phyloP scores from a whole-genome alignment of 2,329 filamentous ascomycete genomes.

The Monosporascus sp. region DNA sequence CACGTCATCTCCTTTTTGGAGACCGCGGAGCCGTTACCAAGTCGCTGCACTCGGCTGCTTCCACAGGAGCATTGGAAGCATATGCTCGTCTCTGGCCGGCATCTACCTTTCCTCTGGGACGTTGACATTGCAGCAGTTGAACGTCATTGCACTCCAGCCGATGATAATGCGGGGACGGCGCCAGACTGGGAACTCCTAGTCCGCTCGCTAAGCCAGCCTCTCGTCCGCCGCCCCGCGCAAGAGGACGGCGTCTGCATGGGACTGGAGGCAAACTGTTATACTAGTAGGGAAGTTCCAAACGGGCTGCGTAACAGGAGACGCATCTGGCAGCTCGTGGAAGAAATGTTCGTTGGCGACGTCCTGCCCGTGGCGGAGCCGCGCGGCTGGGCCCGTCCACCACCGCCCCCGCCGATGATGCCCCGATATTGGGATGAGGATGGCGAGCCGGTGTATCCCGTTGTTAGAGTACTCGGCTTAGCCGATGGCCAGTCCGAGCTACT shows the following conservation, averaged over 20 bases:
- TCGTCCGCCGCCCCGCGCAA: constrained; percentile 6
- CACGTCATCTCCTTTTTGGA: constrained; percentile 1
- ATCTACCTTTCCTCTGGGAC: constrained; percentile 12
- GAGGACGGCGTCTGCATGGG: constrained; percentile 3
- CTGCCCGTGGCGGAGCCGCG: constrained; percentile 4
- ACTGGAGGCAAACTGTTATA: neutral
- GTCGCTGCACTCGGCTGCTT: constrained; percentile 9
- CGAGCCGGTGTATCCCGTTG: constrained; percentile 6
- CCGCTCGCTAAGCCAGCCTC: constrained; percentile 10
- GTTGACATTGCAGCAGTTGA: constrained; percentile 5
- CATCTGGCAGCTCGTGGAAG: constrained; percentile 15
- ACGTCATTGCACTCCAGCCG: constrained; percentile 1
- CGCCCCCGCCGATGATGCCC: constrained; percentile 5
- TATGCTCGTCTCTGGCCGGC: constrained; percentile 8
- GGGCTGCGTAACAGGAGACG: constrained; percentile 14
- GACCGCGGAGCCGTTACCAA: constrained; percentile 3
- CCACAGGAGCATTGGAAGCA: constrained; percentile 14
- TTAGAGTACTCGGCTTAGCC: neutral
- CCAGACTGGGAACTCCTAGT: constrained; percentile 17
- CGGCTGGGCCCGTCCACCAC: neutral
- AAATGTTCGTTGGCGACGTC: constrained; percentile 17
- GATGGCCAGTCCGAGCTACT: neutral
- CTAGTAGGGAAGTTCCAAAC: neutral
- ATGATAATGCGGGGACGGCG: neutral
- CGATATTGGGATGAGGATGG: constrained; percentile 14